A percentile compares a stretch with the other conserved stretches of the same genome.
Conservation (phyloP, 345 rosid species). For the Gossypium australe region DNA sequence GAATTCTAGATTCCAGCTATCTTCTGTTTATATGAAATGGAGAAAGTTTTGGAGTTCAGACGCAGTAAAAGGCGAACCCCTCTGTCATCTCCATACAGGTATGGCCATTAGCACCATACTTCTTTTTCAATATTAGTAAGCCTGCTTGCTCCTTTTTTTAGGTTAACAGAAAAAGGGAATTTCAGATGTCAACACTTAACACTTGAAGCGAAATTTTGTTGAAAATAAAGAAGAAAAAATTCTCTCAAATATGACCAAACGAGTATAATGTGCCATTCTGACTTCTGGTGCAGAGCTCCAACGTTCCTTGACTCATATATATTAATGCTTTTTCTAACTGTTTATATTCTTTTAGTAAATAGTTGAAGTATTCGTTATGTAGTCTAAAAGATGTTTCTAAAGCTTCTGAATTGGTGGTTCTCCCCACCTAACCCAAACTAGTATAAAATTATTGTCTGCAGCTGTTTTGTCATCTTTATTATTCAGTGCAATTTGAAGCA, state of each 20-base stretch:
- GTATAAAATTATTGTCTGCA: not conserved
- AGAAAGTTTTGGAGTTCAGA: not conserved
- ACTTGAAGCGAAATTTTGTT: not conserved
- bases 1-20: not conserved
- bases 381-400: not conserved
- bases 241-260: not conserved
- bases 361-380: not conserved
- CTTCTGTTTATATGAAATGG: not conserved
- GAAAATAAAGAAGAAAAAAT: not conserved
- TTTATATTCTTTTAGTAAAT: too few relatives aligned
- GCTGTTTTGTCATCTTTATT: not conserved
- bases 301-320: too few relatives aligned
- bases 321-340: too few relatives aligned
- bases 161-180: not conserved
- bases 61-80: not conserved
- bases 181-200: not conserved
- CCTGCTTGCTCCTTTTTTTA: not conserved
- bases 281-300: too few relatives aligned
- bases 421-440: not conserved
- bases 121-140: not conserved
- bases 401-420: not conserved
- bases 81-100: not conserved
- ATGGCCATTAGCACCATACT: not conserved
- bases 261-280: not conserved
- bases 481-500: not conserved